Conservation (phyloP, 495 filamentous ascomycete genomes). For the Terfezia boudieri region DNA sequence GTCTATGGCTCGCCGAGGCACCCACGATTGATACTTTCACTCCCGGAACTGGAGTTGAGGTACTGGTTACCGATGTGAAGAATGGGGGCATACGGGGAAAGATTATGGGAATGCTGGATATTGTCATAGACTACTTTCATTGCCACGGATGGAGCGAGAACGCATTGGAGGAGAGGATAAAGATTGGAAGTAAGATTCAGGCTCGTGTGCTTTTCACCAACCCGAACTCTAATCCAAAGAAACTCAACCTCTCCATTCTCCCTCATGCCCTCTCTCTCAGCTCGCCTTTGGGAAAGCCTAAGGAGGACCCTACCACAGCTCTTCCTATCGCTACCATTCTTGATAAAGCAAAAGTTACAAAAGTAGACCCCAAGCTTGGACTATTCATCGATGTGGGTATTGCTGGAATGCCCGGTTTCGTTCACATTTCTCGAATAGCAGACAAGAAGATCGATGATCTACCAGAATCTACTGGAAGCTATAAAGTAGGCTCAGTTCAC, state of each 20-base stretch:
- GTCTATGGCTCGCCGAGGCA: conserved; percentile 44
- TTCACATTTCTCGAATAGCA: conserved; percentile 66
- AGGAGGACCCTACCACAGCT: background rate
- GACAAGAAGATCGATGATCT: conserved; percentile 69
- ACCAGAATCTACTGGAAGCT: conserved; percentile 49
- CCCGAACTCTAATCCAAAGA: conserved; percentile 51
- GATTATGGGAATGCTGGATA: conserved; percentile 75
- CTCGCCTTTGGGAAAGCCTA: conserved; percentile 22
- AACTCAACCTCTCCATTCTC: conserved; percentile 65
- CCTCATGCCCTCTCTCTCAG: conserved; percentile 55
- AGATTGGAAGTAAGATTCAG: conserved; percentile 60
- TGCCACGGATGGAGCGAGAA: conserved; percentile 35
- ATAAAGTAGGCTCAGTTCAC: conserved; percentile 53
- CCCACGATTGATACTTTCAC: conserved; percentile 77
- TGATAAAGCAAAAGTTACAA: conserved; percentile 49
- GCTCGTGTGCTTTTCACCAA: conserved; percentile 71
- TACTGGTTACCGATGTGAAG: conserved; percentile 52
- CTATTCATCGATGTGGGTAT: conserved; percentile 64
- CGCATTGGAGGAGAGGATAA: conserved; percentile 50
- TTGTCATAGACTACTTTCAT: conserved; percentile 74
- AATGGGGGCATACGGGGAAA: conserved; percentile 42
- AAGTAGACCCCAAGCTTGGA: conserved; percentile 54
- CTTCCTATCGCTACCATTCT: conserved; percentile 48
- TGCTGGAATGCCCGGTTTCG: conserved; percentile 53
- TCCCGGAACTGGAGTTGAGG: conserved; percentile 69